A percentile compares a stretch with the other conserved stretches of the same genome.
Evolutionary conservation across 352 stramenopile genomes (phyloP).

Genomic region (Nothophytophthora sp.): DNA sequence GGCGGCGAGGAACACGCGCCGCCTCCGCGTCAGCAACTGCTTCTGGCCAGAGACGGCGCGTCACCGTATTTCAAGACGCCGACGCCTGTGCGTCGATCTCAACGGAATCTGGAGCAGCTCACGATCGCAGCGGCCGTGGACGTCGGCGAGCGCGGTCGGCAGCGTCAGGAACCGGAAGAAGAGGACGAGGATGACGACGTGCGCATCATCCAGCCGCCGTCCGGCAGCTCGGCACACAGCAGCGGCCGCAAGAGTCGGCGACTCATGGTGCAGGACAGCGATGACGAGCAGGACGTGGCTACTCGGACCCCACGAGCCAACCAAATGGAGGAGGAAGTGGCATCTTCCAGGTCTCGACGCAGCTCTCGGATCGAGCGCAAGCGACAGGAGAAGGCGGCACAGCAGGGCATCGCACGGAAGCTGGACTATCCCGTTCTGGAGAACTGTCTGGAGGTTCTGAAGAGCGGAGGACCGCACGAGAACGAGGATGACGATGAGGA

Average conservation of each 20-base stretch:
- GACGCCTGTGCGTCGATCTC: conserved; percentile 12
- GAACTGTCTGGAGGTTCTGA: conserved; percentile 61
- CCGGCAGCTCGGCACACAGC: conserved; percentile 25
- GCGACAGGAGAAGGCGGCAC: conserved; percentile 46
- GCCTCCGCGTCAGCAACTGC: conserved; percentile 20
- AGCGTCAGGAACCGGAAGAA: conserved; percentile 18
- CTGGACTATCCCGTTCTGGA: conserved; percentile 65
- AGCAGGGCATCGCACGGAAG: conserved; percentile 39
- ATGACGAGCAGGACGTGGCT: conserved; percentile 57
- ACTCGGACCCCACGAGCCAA: too few relatives aligned
- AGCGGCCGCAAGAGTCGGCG: conserved; percentile 25
- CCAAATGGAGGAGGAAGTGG: too few relatives aligned
- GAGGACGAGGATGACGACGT: conserved; percentile 62
- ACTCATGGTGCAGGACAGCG: conserved; percentile 52
- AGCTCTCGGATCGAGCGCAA: conserved; percentile 67
- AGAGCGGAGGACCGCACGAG: conserved; percentile 20
- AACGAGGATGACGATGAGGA: conserved; percentile 18
- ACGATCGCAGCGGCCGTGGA: conserved; percentile 28
- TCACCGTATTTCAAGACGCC: conserved; percentile 21
- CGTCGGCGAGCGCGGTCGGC: conserved; percentile 19
- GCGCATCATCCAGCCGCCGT: conserved; percentile 46
- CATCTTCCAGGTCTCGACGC: conserved; percentile 43
- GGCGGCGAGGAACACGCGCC: conserved; percentile 3
- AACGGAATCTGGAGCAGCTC: conserved; percentile 29
- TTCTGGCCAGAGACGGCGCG: conserved; percentile 16